Base-by-base conservation (phyloP, 257 asterid genomes). In the Coffea canephora region DNA sequence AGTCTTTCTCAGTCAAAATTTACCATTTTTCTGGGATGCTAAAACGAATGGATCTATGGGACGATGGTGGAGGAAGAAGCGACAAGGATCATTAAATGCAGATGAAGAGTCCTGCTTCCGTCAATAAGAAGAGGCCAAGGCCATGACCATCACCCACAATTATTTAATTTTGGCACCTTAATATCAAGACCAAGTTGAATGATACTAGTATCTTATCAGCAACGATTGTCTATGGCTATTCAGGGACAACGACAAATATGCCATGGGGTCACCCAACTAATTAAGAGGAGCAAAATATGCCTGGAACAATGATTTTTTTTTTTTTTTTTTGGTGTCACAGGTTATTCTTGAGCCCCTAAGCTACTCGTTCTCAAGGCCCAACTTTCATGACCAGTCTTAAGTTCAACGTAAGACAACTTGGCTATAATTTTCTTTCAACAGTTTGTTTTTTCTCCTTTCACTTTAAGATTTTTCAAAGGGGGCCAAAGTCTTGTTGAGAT, bases 51-150 rank as follows among this genome's bases (percentile, higher is more conserved):
- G 46, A 13, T 49, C 71, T 39, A 69, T 10, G 55, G 39, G 70
- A 65, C 15, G 73, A 46, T 62, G 9, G 48, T 36, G 45, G 43
- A 21, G 12, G 43, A 15, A 39, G n/a, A 76, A 34, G 43, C 16
- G 80, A 77, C 74, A 77, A 48, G 68, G 48, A 48, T 65, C 74
- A 66, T 27, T 66, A 77, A 77, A 49, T 73, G 78, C 43, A n/a
- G 71, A 78, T 55, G 67, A 21, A 21, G 65, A 25, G 74, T 49
- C 48, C 8, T 73, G 74, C 36, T 73, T 71, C 79, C 46, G 48
- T 66, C 79, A 74, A 65, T 71, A 64, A 78, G 66, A 79, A 57
- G 34, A 36, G 79, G 54, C 70, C 45, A 36, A 34, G 73, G 45
- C 52, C 54, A 52, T 21, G 39, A 55, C 82, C 77, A 25, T 25